phyloP scores from a whole-genome alignment of 768 basidiomycete species.

The Lactifluus subvellereus region DNA sequence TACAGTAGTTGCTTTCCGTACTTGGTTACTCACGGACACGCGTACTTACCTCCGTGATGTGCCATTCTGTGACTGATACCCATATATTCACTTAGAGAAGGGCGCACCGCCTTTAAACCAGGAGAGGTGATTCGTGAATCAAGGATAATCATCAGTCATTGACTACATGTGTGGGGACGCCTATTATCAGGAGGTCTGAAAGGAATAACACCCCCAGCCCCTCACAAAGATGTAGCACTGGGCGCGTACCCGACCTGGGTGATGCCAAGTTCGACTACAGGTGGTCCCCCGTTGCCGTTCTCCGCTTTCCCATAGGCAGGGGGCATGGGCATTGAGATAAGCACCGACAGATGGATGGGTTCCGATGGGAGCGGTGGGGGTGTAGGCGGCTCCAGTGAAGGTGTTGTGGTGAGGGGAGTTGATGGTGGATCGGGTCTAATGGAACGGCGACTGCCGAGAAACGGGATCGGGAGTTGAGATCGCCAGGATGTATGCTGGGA shows the following conservation, averaged over 20 bases:
- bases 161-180: neutral
- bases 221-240: neutral
- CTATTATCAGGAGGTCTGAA: neutral
- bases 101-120: neutral
- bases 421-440: neutral
- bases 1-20: conserved; percentile 4
- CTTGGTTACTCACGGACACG: neutral
- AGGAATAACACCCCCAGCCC: too few species aligned
- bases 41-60: neutral
- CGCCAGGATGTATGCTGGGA: neutral
- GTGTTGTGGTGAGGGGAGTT: neutral
- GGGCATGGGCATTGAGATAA: conserved; percentile 14
- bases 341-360: neutral
- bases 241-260: neutral
- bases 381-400: neutral
- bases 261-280: conserved; percentile 14
- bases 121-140: neutral
- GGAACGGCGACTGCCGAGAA: neutral
- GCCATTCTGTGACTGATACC: neutral
- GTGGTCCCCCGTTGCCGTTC: neutral
- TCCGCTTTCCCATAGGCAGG: neutral
- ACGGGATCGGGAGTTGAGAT: neutral
- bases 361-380: neutral
- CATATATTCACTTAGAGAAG: neutral
- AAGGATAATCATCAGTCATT: neutral